phyloP scores from a whole-genome alignment of 305 asterid species.

The Solanum hybrid region DNA sequence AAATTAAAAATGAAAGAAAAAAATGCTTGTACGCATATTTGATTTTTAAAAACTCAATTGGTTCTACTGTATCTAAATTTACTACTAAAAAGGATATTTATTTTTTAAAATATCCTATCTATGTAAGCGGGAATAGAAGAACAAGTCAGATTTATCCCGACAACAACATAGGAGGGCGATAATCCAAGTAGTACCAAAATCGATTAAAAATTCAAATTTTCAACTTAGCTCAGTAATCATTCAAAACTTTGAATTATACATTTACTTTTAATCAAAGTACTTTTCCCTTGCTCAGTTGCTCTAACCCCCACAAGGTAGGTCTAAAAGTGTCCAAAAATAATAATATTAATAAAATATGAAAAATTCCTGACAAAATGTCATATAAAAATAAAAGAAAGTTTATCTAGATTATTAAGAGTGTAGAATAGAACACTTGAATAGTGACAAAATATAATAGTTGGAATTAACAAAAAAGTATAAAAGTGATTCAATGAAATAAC shows the following conservation, averaged over 20 bases:
- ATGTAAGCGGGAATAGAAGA: background rate
- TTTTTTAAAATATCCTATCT: background rate
- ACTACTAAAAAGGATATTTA: background rate
- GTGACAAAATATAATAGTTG: background rate
- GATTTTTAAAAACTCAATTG: background rate
- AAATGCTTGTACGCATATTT: background rate
- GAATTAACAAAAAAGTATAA: background rate
- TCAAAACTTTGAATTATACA: background rate
- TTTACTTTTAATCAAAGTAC: background rate
- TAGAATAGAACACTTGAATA: constrained; percentile 1
- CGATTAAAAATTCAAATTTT: background rate
- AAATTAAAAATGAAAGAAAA: background rate
- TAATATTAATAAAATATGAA: background rate
- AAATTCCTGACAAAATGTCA: background rate
- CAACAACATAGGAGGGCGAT: background rate
- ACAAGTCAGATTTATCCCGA: background rate
- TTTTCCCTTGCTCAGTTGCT: background rate
- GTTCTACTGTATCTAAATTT: background rate
- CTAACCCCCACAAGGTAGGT: background rate
- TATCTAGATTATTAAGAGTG: background rate
- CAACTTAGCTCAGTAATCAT: background rate
- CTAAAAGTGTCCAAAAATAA: background rate
- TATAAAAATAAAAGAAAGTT: background rate
- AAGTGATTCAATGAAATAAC: constrained; percentile 1
- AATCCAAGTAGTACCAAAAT: background rate